Conservation (phyloP, 2,329 filamentous ascomycete species). For the Colletotrichum abscissum region DNA sequence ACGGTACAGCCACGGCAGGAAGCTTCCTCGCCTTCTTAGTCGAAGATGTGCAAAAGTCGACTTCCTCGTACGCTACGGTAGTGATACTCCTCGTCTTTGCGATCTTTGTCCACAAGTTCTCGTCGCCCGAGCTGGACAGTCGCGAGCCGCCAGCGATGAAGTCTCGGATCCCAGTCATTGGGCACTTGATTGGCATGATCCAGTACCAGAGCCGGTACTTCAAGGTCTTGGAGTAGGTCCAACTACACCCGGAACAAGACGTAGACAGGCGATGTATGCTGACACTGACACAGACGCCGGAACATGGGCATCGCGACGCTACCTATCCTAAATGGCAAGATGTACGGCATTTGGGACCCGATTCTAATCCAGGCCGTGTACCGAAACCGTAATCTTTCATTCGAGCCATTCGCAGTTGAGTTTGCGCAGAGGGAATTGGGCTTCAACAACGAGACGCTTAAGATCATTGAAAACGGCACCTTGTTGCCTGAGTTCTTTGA, state of each 20-base stretch:
- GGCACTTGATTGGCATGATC: constrained; percentile 58
- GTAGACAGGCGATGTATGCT: constrained; percentile 47
- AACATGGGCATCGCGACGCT: constrained; percentile 53
- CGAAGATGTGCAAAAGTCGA: constrained; percentile 1
- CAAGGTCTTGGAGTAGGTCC: constrained; percentile 49
- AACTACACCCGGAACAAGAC: background rate
- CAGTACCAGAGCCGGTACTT: constrained; percentile 50
- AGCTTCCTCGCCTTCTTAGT: constrained; percentile 11
- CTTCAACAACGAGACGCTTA: constrained; percentile 44
- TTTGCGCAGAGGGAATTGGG: constrained; percentile 51
- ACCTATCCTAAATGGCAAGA: constrained; percentile 53
- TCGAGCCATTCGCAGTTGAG: constrained; percentile 53
- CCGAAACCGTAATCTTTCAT: constrained; percentile 52
- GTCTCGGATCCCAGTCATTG: constrained; percentile 55
- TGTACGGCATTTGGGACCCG: constrained; percentile 58
- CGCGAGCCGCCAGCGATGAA: constrained; percentile 56
- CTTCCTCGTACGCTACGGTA: background rate
- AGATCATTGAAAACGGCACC: constrained; percentile 32
- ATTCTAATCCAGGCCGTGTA: constrained; percentile 50
- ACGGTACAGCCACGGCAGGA: constrained; percentile 1
- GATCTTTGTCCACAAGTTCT: background rate
- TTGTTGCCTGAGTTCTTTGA: constrained; percentile 24
- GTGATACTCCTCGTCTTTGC: background rate
- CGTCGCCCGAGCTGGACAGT: constrained; percentile 39
- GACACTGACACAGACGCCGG: constrained; percentile 36